These are phyloP conservation scores for Chalara sp. DNA, from an alignment of 2,329 filamentous ascomycete species.

Conservation along the genomic window DNA sequence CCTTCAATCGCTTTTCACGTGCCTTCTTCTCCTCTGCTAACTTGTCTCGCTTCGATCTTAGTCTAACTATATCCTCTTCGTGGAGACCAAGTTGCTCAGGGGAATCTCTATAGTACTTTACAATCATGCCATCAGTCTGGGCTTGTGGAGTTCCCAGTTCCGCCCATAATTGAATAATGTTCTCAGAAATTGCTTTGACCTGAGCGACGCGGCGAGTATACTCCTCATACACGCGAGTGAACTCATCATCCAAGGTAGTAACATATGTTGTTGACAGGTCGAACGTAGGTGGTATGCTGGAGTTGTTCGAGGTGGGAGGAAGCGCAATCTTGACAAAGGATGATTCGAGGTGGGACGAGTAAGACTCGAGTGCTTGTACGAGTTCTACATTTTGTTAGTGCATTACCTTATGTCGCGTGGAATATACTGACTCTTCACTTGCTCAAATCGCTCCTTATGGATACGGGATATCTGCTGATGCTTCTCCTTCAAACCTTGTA, in stretches of 20 bases:
- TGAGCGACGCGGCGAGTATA: slow-evolving; percentile 76
- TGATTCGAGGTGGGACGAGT: slow-evolving; percentile 89
- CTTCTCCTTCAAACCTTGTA: slow-evolving; percentile 79
- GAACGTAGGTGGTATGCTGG: slow-evolving; percentile 73
- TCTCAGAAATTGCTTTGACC: slow-evolving; percentile 69
- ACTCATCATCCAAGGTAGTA: slow-evolving; percentile 79
- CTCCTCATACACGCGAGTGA: slow-evolving; percentile 92
- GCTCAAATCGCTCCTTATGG: slow-evolving; percentile 87
- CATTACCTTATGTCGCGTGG: neutral
- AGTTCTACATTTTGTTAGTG: slow-evolving; percentile 56
- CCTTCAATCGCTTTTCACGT: slow-evolving; percentile 68
- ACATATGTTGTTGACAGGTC: slow-evolving; percentile 91
- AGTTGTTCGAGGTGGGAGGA: slow-evolving; percentile 72
- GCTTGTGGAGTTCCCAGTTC: slow-evolving; percentile 91
- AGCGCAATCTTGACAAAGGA: slow-evolving; percentile 81
- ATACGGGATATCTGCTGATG: slow-evolving; percentile 71
- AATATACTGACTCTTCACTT: slow-evolving; percentile 73
- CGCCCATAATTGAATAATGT: slow-evolving; percentile 91
- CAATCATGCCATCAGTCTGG: slow-evolving; percentile 80
- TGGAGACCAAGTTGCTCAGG: slow-evolving; percentile 93
- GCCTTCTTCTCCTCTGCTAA: slow-evolving; percentile 81
- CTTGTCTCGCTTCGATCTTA: slow-evolving; percentile 72
- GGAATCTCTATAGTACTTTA: slow-evolving; percentile 82
- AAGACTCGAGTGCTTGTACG: slow-evolving; percentile 87
- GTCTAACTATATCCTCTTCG: slow-evolving; percentile 70